Base-by-base conservation (phyloP, 208 protist species). In the Wallacemonas sp. region DNA sequence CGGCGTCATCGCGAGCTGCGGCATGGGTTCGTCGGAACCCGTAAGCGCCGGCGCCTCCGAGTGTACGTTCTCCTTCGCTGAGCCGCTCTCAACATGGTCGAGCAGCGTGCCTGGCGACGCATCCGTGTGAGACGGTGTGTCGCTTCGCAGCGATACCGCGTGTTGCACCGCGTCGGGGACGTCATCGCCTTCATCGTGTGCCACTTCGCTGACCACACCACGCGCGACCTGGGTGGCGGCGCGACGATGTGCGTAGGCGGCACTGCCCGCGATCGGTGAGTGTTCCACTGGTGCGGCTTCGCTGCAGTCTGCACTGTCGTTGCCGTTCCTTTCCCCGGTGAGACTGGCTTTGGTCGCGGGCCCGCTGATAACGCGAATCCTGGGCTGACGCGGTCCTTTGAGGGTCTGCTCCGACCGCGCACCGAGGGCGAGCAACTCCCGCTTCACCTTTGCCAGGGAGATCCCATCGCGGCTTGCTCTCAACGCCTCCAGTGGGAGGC, bases 231-330 rank as follows among this genome's bases (percentile, higher is more conserved):
- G n/a, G 10, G 50, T 34, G 29, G 50, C 50, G 50, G 10, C 26
- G n/a, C 9, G 50, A 19, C 50, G 50, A 32, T 57, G 50, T 6
- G 15, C 29, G 50, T 57, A 57, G 6, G 50, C 50, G 9, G 24
- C 9, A 19, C 50, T 57, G 6, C 50, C 50, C 30, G 24, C 30
- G 12, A 57, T 32, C 4, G 50, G 29, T 19, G 50, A 34, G 3
- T 26, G 15, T 19, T 17, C 46, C 71, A 48, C 57, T 63, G 68
- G 27, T 59, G 68, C 58, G 66, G 66, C n/a, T 65, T 50, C 10
- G 37, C 29, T 26, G 45, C 30, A 50, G 9, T n/a, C 5, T 50
- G 17, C 44, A 8, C 9, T 38, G 34, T 13, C 9, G 34, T 41
- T 41, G 37, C 37, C 27, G 27, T 54, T n/a, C 10, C 12, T 26